phyloP scores from a whole-genome alignment of 352 stramenopile genomes.

The Phytophthora niederhauseri region DNA sequence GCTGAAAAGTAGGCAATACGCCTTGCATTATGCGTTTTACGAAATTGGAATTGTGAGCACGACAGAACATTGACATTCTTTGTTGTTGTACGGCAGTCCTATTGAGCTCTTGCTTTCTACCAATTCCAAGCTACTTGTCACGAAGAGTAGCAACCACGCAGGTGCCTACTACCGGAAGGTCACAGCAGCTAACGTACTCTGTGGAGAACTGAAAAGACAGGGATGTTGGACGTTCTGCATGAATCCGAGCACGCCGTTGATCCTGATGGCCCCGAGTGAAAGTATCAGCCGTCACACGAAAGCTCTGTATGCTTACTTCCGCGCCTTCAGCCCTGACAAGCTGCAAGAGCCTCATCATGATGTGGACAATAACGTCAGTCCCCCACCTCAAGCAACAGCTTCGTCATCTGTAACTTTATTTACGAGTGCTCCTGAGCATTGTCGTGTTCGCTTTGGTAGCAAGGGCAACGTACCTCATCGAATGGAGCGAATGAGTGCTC shows the following conservation, averaged over 20 bases:
- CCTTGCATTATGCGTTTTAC: neutral
- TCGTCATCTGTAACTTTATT: conserved; percentile 46
- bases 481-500: conserved; percentile 49
- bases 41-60: neutral
- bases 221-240: conserved; percentile 56
- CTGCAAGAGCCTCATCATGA: neutral
- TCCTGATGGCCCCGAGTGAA: conserved; percentile 50
- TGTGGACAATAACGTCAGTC: neutral
- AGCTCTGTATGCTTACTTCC: conserved; percentile 49
- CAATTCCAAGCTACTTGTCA: conserved; percentile 51
- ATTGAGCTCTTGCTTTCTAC: conserved; percentile 55
- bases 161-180: conserved; percentile 40
- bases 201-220: conserved; percentile 51
- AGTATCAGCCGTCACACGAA: conserved; percentile 44
- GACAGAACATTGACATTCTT: neutral
- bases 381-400: neutral
- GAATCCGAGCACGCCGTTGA: conserved; percentile 27
- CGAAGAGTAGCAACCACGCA: conserved; percentile 35
- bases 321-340: conserved; percentile 31
- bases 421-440: conserved; percentile 46
- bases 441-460: conserved; percentile 23
- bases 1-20: conserved; percentile 52
- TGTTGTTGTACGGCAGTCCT: conserved; percentile 30
- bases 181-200: conserved; percentile 35
- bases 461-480: conserved; percentile 37